phyloP scores from a whole-genome alignment of 306 rosid species.

The Begonia masoniana region DNA sequence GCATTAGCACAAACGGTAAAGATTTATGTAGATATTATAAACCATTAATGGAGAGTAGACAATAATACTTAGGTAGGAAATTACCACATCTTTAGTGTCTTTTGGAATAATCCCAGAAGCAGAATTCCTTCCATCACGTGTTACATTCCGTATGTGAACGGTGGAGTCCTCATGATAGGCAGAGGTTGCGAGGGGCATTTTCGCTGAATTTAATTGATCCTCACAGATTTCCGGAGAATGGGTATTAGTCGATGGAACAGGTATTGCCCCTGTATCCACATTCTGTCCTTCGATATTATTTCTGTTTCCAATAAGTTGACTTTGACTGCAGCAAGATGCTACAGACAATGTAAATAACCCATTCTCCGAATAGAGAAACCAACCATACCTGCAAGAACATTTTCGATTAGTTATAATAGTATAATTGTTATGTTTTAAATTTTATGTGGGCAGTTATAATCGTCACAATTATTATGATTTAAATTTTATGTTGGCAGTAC shows the following conservation, averaged over 20 bases:
- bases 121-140: slow-evolving; percentile 30
- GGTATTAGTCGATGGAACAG: slow-evolving; percentile 21
- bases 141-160: slow-evolving; percentile 21
- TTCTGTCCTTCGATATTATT: slow-evolving; percentile 24
- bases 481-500: too few relatives aligned
- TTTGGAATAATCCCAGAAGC: slow-evolving; percentile 32
- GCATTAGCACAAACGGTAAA: background rate
- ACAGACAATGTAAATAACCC: slow-evolving; percentile 23
- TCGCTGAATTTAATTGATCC: slow-evolving; percentile 24
- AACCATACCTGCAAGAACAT: slow-evolving; percentile 77
- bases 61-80: slow-evolving; percentile 10
- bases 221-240: slow-evolving; percentile 29
- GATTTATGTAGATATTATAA: background rate
- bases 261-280: slow-evolving; percentile 20
- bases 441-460: too few relatives aligned
- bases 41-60: background rate
- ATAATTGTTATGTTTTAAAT: background rate
- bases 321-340: slow-evolving; percentile 30
- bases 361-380: slow-evolving; percentile 49
- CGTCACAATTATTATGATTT: too few relatives aligned
- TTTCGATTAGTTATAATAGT: slow-evolving; percentile 5
- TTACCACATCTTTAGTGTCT: slow-evolving; percentile 50
- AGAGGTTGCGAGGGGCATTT: slow-evolving; percentile 18
- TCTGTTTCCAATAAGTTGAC: slow-evolving; percentile 25
- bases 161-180: slow-evolving; percentile 26